Percentiles rank a stretch among this genome's conserved stretches.
Evolutionary conservation across 495 filamentous ascomycete genomes (phyloP).

Genomic region (Entonaema liquescens): DNA sequence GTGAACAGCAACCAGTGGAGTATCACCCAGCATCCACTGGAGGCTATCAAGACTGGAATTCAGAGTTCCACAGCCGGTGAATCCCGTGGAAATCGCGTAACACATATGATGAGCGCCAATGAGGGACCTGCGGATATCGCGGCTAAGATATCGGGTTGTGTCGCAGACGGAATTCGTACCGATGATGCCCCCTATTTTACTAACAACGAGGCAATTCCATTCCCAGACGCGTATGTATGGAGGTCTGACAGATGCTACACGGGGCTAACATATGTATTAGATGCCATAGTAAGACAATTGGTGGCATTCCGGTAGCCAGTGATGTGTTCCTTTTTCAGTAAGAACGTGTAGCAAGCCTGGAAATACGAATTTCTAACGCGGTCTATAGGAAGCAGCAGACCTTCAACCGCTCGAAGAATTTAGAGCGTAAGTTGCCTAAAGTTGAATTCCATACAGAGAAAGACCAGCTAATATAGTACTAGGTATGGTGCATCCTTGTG

Average conservation of each 20-base stretch:
- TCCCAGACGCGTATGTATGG: constrained; percentile 55
- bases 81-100: constrained; percentile 39
- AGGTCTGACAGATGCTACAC: not conserved
- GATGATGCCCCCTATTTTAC: constrained; percentile 66
- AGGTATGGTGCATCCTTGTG: constrained; percentile 62
- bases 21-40: constrained; percentile 44
- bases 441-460: not conserved
- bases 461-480: not conserved
- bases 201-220: constrained; percentile 67
- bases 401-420: constrained; percentile 64
- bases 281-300: constrained; percentile 65
- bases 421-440: constrained; percentile 52
- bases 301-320: constrained; percentile 65
- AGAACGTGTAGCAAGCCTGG: not conserved
- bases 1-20: constrained; percentile 43
- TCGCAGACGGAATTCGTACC: constrained; percentile 54
- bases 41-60: constrained; percentile 44
- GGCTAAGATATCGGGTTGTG: constrained; percentile 61
- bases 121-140: constrained; percentile 65
- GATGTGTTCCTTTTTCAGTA: constrained; percentile 63
- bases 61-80: constrained; percentile 40
- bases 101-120: constrained; percentile 58
- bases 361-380: not conserved
- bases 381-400: constrained; percentile 56
- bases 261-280: constrained; percentile 26